phyloP scores from a whole-genome alignment of 2,329 filamentous ascomycete genomes.

The Alternaria alternata region DNA sequence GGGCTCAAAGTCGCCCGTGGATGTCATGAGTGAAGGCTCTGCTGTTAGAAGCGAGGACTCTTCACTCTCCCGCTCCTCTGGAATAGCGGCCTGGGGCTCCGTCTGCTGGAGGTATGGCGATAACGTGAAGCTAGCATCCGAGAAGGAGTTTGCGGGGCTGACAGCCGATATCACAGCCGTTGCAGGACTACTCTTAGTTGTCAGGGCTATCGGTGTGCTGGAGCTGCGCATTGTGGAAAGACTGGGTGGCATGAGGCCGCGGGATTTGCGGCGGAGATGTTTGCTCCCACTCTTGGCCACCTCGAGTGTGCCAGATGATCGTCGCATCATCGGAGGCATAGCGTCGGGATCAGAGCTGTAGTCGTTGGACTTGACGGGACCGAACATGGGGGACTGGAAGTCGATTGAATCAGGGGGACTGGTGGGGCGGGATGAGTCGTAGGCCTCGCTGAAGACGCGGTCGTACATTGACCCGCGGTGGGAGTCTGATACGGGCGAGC shows the following conservation, averaged over 20 bases:
- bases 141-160: conserved; percentile 43
- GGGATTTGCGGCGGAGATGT: conserved; percentile 34
- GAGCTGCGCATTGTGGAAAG: conserved; percentile 42
- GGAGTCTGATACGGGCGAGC: conserved; percentile 79
- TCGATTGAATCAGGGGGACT: conserved; percentile 78
- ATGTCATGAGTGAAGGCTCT: conserved; percentile 34
- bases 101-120: conserved; percentile 31
- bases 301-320: conserved; percentile 12
- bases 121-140: conserved; percentile 40
- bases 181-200: conserved; percentile 46
- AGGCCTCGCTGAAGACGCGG: conserved; percentile 65
- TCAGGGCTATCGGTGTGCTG: conserved; percentile 45
- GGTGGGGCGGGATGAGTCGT: conserved; percentile 75
- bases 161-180: conserved; percentile 43
- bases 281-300: conserved; percentile 7
- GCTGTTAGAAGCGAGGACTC: conserved; percentile 26
- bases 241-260: conserved; percentile 40
- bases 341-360: conserved; percentile 27
- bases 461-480: conserved; percentile 81
- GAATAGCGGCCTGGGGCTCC: conserved; percentile 42
- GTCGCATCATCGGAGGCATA: conserved; percentile 10
- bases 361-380: conserved; percentile 42
- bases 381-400: conserved; percentile 67
- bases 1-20: conserved; percentile 30
- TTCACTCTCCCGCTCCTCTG: conserved; percentile 49